Base-by-base conservation (phyloP, 208 protist genomes). In the Perkinsela sp. region DNA sequence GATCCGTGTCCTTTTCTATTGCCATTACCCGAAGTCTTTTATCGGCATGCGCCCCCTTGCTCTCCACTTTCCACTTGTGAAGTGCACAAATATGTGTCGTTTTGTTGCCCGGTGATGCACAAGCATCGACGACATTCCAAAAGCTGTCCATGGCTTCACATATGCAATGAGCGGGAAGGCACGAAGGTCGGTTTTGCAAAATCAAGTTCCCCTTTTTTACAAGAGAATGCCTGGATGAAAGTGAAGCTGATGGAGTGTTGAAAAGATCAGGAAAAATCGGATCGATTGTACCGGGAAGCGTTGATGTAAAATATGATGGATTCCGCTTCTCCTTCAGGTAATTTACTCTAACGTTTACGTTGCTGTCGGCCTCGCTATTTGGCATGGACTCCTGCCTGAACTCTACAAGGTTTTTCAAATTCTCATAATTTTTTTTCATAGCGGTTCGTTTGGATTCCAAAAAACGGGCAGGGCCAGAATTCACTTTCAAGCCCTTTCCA, bases 71-170 rank as follows among this genome's bases (percentile, higher is more conserved):
- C 2, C 76, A 76, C 1, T 70, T 75, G 2, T 83, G 82, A 0
- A 90, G 66, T 0, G 89, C 86, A 0, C 86, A 83, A 1, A 92
- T 74, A 65, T 90, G 83, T 28, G 80, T 86, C 1, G 89, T 94
- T 69, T 94, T 94, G 75, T 94, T 94, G 30, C 89, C 89, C 6
- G 89, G 89, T 6, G 89, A 86, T 0, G 89, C 85, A 30, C 86
- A 91, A 28, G 86, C 86, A 69, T 94, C 89, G 28, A 94, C 70
- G 0, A 94, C 73, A 72, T 89, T 85, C 75, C 40, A 22, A 57
- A 57, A 69, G n/a, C 76, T 72, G 0, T 75, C 67, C 1, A 92
- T 80, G 15, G 78, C 81, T 57, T 88, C 78, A 16, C 91, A 78
- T 48, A 94, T 71, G 29, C 91, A 75, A 68, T 78, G 83, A n/a